Conservation (phyloP, 495 filamentous ascomycete genomes). For the Penicillium samsonianum region DNA sequence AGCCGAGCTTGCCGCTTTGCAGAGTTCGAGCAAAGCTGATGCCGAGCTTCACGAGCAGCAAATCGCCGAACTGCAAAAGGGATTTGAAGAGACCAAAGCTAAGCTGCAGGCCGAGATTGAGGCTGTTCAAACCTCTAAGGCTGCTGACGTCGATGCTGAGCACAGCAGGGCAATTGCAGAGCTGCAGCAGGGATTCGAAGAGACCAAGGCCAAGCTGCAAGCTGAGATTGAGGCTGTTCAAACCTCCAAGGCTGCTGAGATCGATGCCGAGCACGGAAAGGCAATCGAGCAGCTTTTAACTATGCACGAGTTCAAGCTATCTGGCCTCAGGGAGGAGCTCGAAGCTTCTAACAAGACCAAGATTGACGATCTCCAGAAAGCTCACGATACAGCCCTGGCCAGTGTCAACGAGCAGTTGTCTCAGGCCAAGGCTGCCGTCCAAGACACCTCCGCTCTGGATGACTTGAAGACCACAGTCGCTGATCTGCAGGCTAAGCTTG, state of each 20-base stretch:
- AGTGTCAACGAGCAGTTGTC: constrained; percentile 37
- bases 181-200: constrained; percentile 39
- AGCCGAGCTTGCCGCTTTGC: constrained; percentile 30
- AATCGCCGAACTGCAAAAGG: constrained; percentile 3
- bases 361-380: constrained; percentile 41
- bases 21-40: constrained; percentile 28
- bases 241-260: constrained; percentile 36
- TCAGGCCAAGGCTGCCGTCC: constrained; percentile 38
- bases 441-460: constrained; percentile 43
- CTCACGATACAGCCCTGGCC: constrained; percentile 39
- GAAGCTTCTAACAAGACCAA: constrained; percentile 41
- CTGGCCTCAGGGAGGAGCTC: constrained; percentile 38
- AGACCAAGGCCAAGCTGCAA: constrained; percentile 36
- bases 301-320: constrained; percentile 44
- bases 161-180: constrained; percentile 27
- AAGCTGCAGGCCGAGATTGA: constrained; percentile 40
- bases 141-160: constrained; percentile 29
- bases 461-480: constrained; percentile 37
- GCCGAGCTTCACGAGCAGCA: constrained; percentile 32
- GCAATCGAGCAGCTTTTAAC: constrained; percentile 51
- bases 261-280: constrained; percentile 45
- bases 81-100: constrained; percentile 29
- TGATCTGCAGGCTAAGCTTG: constrained; percentile 42
- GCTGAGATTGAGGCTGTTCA: constrained; percentile 38
- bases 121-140: constrained; percentile 27